Conservation (phyloP, 176 grass and related monocot species). For the Carex scoparia region DNA sequence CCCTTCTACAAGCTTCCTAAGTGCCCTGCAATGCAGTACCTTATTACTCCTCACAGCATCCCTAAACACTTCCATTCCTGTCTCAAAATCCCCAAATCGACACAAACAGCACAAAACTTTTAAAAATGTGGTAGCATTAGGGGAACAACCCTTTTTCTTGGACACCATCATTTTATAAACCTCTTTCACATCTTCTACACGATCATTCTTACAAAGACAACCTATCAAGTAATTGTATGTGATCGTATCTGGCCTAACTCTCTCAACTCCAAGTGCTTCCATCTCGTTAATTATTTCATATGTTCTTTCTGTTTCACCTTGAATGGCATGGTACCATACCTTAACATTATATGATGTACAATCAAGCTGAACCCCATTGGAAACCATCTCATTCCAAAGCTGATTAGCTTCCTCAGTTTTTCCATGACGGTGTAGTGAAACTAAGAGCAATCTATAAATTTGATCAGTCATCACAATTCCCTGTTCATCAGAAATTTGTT, state of each 20-base stretch:
- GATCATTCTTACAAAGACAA: conserved; percentile 41
- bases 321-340: neutral
- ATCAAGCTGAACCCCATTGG: conserved; percentile 45
- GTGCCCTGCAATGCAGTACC: conserved; percentile 39
- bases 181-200: conserved; percentile 39
- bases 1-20: conserved; percentile 47
- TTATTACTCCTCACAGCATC: conserved; percentile 42
- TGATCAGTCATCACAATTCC: conserved; percentile 42
- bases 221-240: conserved; percentile 76
- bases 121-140: conserved; percentile 42
- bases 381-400: conserved; percentile 70
- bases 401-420: conserved; percentile 41
- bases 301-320: conserved; percentile 41
- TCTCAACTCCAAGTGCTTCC: conserved; percentile 46
- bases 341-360: conserved; percentile 58
- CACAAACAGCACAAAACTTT: conserved; percentile 38
- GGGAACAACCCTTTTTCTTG: conserved; percentile 36
- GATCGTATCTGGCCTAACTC: conserved; percentile 45
- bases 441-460: conserved; percentile 51
- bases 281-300: conserved; percentile 42
- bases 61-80: conserved; percentile 37
- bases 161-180: conserved; percentile 39
- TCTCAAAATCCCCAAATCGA: conserved; percentile 44
- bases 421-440: conserved; percentile 50
- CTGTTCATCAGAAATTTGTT: conserved; percentile 43